A percentile compares a stretch with the other conserved stretches of the same genome.
phyloP scores from a whole-genome alignment of 2,329 filamentous ascomycete genomes.

The Claviceps spartinae region DNA sequence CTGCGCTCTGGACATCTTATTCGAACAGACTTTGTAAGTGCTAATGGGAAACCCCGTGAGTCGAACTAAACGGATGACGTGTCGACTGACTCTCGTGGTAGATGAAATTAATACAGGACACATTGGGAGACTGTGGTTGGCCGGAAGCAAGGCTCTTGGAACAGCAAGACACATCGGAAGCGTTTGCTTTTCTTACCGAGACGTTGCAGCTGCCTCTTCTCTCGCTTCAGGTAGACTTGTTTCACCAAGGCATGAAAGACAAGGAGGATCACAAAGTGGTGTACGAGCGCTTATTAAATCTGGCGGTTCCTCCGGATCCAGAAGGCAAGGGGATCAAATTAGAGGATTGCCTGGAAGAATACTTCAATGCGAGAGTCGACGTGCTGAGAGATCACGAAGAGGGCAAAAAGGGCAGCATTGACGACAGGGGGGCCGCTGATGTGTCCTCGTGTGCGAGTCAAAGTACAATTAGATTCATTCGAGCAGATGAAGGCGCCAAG shows the following conservation, averaged over 20 bases:
- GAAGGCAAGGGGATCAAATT: constrained; percentile 61
- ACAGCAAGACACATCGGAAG: constrained; percentile 92
- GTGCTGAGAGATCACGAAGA: constrained; percentile 60
- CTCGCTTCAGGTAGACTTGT: constrained; percentile 86
- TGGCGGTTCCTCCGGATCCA: constrained; percentile 70
- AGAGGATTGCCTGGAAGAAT: constrained; percentile 84
- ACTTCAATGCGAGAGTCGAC: constrained; percentile 89
- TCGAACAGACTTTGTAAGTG: constrained; percentile 62
- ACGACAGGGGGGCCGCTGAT: constrained; percentile 15
- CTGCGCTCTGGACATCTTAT: constrained; percentile 75
- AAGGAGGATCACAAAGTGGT: constrained; percentile 89
- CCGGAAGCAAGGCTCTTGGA: constrained; percentile 59
- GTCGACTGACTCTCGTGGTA: constrained; percentile 21
- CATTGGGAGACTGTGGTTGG: constrained; percentile 81
- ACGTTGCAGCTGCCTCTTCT: constrained; percentile 76
- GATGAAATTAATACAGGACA: constrained; percentile 72
- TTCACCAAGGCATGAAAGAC: constrained; percentile 76
- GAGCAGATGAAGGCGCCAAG: constrained; percentile 18
- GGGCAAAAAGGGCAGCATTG: constrained; percentile 29
- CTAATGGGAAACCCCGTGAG: not conserved
- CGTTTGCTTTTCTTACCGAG: constrained; percentile 88
- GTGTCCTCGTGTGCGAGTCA: constrained; percentile 15
- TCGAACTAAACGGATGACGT: not conserved
- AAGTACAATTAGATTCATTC: constrained; percentile 22
- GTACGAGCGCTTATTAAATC: constrained; percentile 78